Base-by-base conservation (phyloP, 1,284 basidiomycete species). In the Exobasidium cylindrosporum region DNA sequence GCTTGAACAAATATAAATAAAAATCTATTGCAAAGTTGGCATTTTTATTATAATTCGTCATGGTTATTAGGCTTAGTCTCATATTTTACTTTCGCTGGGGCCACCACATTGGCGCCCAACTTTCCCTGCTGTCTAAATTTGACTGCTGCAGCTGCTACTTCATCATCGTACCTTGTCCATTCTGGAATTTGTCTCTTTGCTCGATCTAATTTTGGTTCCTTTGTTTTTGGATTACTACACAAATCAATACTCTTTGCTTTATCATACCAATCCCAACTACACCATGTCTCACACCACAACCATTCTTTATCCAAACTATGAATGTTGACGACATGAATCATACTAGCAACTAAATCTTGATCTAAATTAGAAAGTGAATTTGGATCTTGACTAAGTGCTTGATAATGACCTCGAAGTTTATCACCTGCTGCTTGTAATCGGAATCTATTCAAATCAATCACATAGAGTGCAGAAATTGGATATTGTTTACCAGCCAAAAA, bases 381-480 rank as follows among this genome's bases (percentile, higher is more conserved):
- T 0, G 93, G 93, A 77, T 98, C 96, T 11, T 90, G 89, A 0
- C 93, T 96, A 1, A 98, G 84, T 40, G 87, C 87, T 76, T 98
- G 95, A 74, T 98, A 98, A 73, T 91, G 89, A 17, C 88, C 88
- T 63, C 95, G 88, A 14, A 98, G 85, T 46, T 92, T 88, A 79
- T 98, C 95, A 84, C 92, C 81, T 5, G 79, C 82, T 0, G 82
- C 82, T 14, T 81, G 70, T 26, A 91, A 87, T 68, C 95, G 87
- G 86, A 98, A 97, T 17, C 90, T 86, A 54, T 92, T 89, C n/a
- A 98, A 85, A 81, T 98, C 95, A 49, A 98, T 88, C 6, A 98
- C 92, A 79, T 97, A 98, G 0, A 98, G 83, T 0, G 96, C 94
- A 21, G 77, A 79, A 55, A 78, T 79, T 60, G 73, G 71, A 59